Evolutionary conservation across 352 stramenopile genomes (phyloP).

Genomic region (Ophiocytium majus): DNA sequence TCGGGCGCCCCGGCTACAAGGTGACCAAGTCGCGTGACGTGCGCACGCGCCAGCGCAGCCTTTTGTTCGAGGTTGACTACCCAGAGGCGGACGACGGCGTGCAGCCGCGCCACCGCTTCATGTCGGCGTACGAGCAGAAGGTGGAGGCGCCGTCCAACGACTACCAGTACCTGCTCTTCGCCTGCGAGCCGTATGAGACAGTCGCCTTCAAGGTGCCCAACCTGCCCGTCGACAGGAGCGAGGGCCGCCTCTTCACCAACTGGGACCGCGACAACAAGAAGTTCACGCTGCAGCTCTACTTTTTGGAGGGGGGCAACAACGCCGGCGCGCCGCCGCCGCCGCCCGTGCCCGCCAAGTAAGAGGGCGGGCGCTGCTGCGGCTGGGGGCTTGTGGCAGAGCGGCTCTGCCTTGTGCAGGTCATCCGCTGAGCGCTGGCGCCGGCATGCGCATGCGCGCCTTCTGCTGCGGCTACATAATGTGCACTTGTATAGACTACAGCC

Average conservation of each 20-base stretch:
- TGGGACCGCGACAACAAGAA: conserved; percentile 93
- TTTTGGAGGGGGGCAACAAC: conserved; percentile 58
- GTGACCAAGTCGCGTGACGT: conserved; percentile 88
- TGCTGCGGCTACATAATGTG: no score
- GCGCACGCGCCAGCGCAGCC: conserved; percentile 71
- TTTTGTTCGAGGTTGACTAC: conserved; percentile 86
- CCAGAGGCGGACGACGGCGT: conserved; percentile 85
- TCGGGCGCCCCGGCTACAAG: conserved; percentile 95
- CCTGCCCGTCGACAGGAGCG: conserved; percentile 85
- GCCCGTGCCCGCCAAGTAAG: not conserved
- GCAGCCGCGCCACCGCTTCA: conserved; percentile 96
- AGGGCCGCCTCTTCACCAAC: conserved; percentile 93
- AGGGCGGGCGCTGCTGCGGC: no score
- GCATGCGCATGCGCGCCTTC: no score
- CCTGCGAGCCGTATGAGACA: conserved; percentile 98
- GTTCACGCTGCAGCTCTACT: conserved; percentile 85
- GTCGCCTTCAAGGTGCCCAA: conserved; percentile 99
- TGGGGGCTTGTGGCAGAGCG: no score
- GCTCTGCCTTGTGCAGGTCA: no score
- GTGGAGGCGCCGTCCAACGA: conserved; percentile 92
- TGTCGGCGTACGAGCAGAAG: conserved; percentile 98
- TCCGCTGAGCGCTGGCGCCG: no score
- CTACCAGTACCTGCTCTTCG: conserved; percentile 94
- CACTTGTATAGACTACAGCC: no score
- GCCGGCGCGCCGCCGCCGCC: not conserved